Base-by-base conservation (phyloP, 768 basidiomycete species). In the Suillus plorans region DNA sequence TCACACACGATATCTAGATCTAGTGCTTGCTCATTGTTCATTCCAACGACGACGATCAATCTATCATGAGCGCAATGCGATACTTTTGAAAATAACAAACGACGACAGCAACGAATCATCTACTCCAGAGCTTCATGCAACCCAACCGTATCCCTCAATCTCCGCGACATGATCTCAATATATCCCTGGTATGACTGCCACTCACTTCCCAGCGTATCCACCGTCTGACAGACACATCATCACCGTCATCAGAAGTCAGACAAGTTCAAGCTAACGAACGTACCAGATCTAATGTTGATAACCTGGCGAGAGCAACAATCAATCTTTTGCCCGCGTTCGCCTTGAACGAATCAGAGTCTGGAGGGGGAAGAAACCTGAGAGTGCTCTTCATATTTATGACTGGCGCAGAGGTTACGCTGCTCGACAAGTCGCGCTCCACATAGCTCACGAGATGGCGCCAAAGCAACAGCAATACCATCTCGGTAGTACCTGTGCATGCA, bases 371-470 rank as follows among this genome's bases (percentile, higher is more conserved):
- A 42, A 88, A 78, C 39, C 88, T 85, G 80, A 88, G 81, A 36
- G 82, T 79, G 45, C 78, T 76, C 62, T 84, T 79, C 44, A 84
- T 76, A 62, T 79, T 82, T 18, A 63, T n/a, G 1, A 65, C 45
- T 16, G 69, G 64, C 16, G 67, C 61, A 18, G 68, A 60, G 12
- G 44, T 62, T 12, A 34, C 61, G 16, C 60, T 41, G 36, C 49
- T 62, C 28, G 69, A 59, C 1, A 60, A 10, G 73, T 80, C 57
- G 69, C 77, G 69, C 73, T 75, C 71, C 45, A 81, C 74, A 74
- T 90, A 95, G 71, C 88, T 87, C 16, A 85, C 81, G 36, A 93
- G 71, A 70, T 96, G 95, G 18, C 92, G 83, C 90, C 91, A 94
- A 12, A 94, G 78, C 22, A 95, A 81, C 20, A 95, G 80, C 10